These are phyloP conservation scores for Vanilla planifolia DNA, from an alignment of 106 monocot species.

Conservation along the genomic window DNA sequence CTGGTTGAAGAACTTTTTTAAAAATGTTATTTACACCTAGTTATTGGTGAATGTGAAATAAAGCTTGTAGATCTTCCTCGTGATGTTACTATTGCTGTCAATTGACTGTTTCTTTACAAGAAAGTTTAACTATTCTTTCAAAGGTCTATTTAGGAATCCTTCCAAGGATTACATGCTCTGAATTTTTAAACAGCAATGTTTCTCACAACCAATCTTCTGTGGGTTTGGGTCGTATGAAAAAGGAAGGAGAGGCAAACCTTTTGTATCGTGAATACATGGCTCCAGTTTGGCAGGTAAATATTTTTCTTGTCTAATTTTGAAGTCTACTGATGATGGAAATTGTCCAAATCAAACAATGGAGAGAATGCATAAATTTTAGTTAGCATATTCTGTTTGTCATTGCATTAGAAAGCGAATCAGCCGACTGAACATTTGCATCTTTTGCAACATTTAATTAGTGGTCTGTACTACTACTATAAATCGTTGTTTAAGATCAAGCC, in stretches of 20 bases:
- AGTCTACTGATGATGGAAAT: too few species aligned
- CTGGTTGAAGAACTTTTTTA: background rate
- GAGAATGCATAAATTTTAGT: too few species aligned
- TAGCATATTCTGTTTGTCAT: too few species aligned
- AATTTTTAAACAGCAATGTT: background rate
- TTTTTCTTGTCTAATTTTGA: background rate
- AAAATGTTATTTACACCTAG: background rate
- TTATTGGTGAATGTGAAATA: background rate
- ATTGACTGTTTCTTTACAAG: background rate
- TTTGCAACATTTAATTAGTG: too few species aligned
- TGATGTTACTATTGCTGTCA: background rate
- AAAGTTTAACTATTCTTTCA: background rate
- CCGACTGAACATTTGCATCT: too few species aligned
- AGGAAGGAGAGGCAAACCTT: slow-evolving; percentile 23
- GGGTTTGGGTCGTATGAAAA: slow-evolving; percentile 3
- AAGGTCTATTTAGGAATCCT: background rate
- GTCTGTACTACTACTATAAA: too few species aligned
- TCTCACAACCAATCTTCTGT: slow-evolving; percentile 18
- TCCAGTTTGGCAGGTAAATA: slow-evolving; percentile 69
- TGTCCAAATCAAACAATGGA: too few species aligned
- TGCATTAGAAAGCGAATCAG: too few species aligned
- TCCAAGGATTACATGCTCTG: background rate
- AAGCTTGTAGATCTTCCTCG: background rate
- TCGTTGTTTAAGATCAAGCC: too few species aligned
- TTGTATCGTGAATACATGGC: slow-evolving; percentile 80